Conservation (phyloP, 768 basidiomycete genomes). For the Pleurotus eryngii region DNA sequence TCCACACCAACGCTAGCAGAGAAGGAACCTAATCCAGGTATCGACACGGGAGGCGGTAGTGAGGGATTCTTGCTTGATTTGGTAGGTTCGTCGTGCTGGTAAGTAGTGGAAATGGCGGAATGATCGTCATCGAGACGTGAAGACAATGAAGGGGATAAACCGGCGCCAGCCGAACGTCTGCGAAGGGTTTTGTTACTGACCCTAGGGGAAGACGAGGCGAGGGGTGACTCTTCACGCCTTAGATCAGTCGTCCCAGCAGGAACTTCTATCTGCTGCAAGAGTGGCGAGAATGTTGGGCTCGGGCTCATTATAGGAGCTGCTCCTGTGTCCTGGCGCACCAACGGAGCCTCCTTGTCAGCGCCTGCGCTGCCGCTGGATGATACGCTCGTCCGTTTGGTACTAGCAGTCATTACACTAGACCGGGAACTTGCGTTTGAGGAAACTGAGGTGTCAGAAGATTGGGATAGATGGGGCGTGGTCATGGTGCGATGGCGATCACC, state of each 20-base stretch:
- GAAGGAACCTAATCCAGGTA: constrained; percentile 36
- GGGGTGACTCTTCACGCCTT: neutral
- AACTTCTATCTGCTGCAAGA: constrained; percentile 23
- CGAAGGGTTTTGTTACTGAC: constrained; percentile 14
- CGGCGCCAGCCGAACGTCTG: constrained; percentile 20
- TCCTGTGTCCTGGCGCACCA: constrained; percentile 47
- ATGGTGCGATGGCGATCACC: neutral
- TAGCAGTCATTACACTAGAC: constrained; percentile 13
- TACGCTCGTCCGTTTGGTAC: constrained; percentile 10
- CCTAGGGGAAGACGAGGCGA: neutral
- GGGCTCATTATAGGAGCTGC: constrained; percentile 48
- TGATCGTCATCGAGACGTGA: neutral
- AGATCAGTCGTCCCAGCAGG: constrained; percentile 6
- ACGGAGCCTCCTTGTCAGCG: constrained; percentile 24
- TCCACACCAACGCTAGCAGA: constrained; percentile 28
- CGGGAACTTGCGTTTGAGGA: constrained; percentile 13
- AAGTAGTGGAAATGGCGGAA: neutral
- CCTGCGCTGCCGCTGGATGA: constrained; percentile 20
- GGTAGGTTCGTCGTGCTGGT: too few relatives aligned
- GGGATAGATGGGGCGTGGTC: constrained; percentile 14
- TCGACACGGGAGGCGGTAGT: constrained; percentile 33
- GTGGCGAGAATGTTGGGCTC: constrained; percentile 37
- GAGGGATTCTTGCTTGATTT: constrained; percentile 7
- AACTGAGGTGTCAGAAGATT: neutral
- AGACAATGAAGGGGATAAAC: neutral